These are phyloP conservation scores for Leccinum longicurvipes DNA, from an alignment of 768 basidiomycete genomes.

Conservation along the genomic window DNA sequence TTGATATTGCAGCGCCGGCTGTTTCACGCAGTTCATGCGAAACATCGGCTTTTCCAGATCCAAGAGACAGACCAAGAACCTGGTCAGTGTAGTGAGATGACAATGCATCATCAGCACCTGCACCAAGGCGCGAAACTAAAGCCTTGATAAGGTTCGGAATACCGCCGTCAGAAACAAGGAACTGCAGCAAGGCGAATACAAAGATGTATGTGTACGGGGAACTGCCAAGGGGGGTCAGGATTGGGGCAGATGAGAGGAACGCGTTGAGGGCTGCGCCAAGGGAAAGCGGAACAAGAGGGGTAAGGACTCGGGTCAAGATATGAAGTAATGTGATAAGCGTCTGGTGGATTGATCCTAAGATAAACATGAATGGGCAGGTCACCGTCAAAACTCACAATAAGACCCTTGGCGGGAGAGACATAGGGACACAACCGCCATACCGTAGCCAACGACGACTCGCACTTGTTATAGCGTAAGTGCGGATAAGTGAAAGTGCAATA, in stretches of 20 bases:
- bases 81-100: constrained; percentile 72
- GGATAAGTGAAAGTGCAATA: neutral
- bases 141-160: constrained; percentile 64
- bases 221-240: constrained; percentile 24
- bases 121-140: constrained; percentile 87
- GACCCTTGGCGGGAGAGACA: constrained; percentile 19
- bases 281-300: constrained; percentile 64
- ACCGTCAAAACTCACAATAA: constrained; percentile 17
- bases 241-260: constrained; percentile 17
- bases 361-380: neutral
- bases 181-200: constrained; percentile 64
- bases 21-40: constrained; percentile 49
- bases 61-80: constrained; percentile 79
- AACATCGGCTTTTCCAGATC: constrained; percentile 77
- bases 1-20: constrained; percentile 10
- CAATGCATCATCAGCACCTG: constrained; percentile 74
- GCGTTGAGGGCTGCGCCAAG: constrained; percentile 46
- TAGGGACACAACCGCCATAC: constrained; percentile 19
- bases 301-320: constrained; percentile 72
- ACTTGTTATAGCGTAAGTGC: neutral
- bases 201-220: constrained; percentile 71
- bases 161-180: constrained; percentile 76
- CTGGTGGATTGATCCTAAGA: constrained; percentile 34
- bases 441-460: constrained; percentile 13
- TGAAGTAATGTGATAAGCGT: constrained; percentile 67